Base-by-base conservation (phyloP, 2,329 filamentous ascomycete species). In the Pyrenochaeta sp. region DNA sequence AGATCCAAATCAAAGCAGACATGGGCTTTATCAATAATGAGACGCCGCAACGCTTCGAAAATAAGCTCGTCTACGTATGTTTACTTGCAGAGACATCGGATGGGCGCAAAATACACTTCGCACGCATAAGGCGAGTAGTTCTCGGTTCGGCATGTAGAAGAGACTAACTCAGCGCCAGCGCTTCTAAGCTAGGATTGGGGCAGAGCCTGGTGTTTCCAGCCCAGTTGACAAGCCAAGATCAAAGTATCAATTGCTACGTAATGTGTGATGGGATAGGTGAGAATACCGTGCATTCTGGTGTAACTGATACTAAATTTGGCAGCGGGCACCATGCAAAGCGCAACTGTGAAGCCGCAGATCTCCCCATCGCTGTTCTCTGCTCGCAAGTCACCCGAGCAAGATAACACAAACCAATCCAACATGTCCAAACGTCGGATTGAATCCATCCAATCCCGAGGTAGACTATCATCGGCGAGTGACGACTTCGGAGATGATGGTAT, bases 261-360 rank as follows among this genome's bases (percentile, higher is more conserved):
- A 90, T 91, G 73, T 98, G 93, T 61, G 94, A 97, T 75, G 88
- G 92, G 37, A 89, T 98, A 64, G 91, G 84, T 85, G 72, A 56
- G 76, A 54, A 5, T 7, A 1, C 7, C 2, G 0, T n/a, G 10
- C 27, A 7, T 17, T 5, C 14, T 1, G 2, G 2, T 1, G 1
- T 18, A 7, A 3, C n/a, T 14, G n/a, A 37, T 11, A 15, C 61
- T 68, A 32, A 70, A 12, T 11, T 14, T 45, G 7, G 2, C 49
- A 85, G 85, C 85, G 56, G 85, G 85, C 10, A 87, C 85, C 10
- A 73, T 82, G 66, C 79, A 81, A 55, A 75, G 78, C 54, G 85
- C 83, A 6, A 79, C 80, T 20, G 56, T 87, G 10, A 81, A 79
- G 45, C 82, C 81, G 4, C 75, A 81, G 32, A 68, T 88, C 18